phyloP scores from a whole-genome alignment of 1,139 yeast species.

The Debaryomycetaceae sp. region DNA sequence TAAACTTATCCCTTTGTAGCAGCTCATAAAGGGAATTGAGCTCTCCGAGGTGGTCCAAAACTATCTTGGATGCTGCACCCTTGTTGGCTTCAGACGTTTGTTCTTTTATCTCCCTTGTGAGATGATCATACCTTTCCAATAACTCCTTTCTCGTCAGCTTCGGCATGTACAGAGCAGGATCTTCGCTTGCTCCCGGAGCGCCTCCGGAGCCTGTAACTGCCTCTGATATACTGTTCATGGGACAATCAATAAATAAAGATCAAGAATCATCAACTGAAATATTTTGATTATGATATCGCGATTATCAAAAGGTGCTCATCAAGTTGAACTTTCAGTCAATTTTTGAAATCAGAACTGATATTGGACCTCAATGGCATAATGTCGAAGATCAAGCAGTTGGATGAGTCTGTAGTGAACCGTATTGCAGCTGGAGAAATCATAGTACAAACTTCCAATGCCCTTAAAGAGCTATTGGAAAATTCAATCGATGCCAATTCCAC shows the following conservation, averaged over 20 bases:
- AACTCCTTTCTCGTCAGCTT: conserved; percentile 14
- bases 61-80: conserved; percentile 31
- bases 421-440: conserved; percentile 99
- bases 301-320: background rate
- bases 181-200: background rate
- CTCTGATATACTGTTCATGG: background rate
- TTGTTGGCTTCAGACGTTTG: conserved; percentile 28
- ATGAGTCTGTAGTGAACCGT: conserved; percentile 69
- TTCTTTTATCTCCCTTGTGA: conserved; percentile 18
- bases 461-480: conserved; percentile 55
- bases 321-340: background rate
- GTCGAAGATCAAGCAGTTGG: conserved; percentile 42
- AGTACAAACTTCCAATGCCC: conserved; percentile 81
- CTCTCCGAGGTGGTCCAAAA: conserved; percentile 24
- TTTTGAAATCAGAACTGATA: background rate
- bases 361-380: background rate
- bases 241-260: background rate
- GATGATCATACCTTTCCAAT: conserved; percentile 21
- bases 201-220: background rate
- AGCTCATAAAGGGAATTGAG: conserved; percentile 25
- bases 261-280: background rate
- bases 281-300: background rate
- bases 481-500: conserved; percentile 51
- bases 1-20: conserved; percentile 28
- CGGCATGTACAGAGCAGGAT: conserved; percentile 1